These are phyloP conservation scores for Neonectria punicea DNA, from an alignment of 2,329 filamentous ascomycete species.

Conservation along the genomic window DNA sequence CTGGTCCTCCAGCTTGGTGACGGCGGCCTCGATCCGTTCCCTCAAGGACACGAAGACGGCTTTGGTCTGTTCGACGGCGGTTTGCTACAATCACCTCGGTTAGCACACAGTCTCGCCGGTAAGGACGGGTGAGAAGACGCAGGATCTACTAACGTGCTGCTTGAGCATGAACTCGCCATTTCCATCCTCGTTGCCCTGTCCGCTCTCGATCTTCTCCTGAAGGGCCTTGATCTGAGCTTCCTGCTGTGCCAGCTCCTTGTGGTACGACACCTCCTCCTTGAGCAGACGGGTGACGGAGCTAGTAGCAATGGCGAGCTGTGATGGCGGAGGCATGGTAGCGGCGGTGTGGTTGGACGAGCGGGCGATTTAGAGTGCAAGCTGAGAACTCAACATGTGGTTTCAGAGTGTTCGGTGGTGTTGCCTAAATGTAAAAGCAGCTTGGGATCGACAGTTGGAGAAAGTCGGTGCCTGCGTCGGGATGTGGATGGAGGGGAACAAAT, in stretches of 20 bases:
- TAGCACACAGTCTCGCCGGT: conserved; percentile 7
- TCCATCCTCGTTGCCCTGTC: conserved; percentile 67
- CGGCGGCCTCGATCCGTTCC: conserved; percentile 75
- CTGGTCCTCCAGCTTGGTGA: conserved; percentile 79
- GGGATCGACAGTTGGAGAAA: conserved; percentile 18
- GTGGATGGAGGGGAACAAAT: conserved; percentile 28
- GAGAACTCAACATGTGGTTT: not conserved
- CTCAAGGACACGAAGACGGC: conserved; percentile 80
- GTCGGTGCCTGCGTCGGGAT: conserved; percentile 34
- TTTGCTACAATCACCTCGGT: conserved; percentile 63
- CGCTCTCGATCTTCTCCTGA: conserved; percentile 65
- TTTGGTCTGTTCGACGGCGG: conserved; percentile 87
- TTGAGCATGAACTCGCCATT: conserved; percentile 84
- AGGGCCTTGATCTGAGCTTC: conserved; percentile 76
- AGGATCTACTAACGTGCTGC: conserved; percentile 76
- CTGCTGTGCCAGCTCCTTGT: conserved; percentile 84
- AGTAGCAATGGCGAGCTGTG: conserved; percentile 81
- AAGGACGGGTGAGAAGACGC: not conserved
- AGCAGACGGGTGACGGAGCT: conserved; percentile 83
- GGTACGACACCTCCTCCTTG: conserved; percentile 92
- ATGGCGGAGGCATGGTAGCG: conserved; percentile 76
- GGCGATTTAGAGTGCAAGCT: no score
- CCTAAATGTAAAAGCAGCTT: not conserved
- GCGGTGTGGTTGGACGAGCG: not conserved
- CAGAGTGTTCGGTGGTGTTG: not conserved